Evolutionary conservation across 2,329 filamentous ascomycete genomes (phyloP).

Genomic region (Colletotrichum noveboracense): DNA sequence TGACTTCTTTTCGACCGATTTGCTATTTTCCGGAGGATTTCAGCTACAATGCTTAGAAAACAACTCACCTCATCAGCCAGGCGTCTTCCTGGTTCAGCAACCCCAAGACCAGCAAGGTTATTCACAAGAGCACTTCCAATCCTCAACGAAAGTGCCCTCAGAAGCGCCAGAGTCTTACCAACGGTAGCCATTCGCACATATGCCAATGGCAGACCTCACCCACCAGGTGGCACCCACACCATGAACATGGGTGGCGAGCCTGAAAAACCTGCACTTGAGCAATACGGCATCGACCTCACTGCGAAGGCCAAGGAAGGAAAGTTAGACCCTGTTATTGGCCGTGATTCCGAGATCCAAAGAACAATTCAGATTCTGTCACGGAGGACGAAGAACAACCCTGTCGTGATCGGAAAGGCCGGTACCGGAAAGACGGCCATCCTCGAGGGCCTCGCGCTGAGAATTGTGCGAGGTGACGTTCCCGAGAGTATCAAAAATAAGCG

Average conservation of each 20-base stretch:
- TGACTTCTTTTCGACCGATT: neutral
- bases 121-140: slow-evolving; percentile 6
- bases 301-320: slow-evolving; percentile 85
- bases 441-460: slow-evolving; percentile 87
- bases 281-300: slow-evolving; percentile 91
- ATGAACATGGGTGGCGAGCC: slow-evolving; percentile 83
- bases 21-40: neutral
- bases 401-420: slow-evolving; percentile 89
- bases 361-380: slow-evolving; percentile 94
- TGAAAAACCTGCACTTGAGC: slow-evolving; percentile 86
- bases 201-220: slow-evolving; percentile 78
- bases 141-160: neutral
- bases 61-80: slow-evolving; percentile 43
- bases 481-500: slow-evolving; percentile 95
- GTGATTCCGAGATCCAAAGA: slow-evolving; percentile 89
- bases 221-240: slow-evolving; percentile 88
- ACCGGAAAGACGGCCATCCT: slow-evolving; percentile 94
- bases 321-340: slow-evolving; percentile 92
- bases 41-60: slow-evolving; percentile 42
- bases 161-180: slow-evolving; percentile 38
- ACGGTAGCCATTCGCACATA: slow-evolving; percentile 55
- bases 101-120: slow-evolving; percentile 31
- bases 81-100: slow-evolving; percentile 36
- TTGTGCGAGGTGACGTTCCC: slow-evolving; percentile 90
- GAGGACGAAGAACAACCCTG: slow-evolving; percentile 94